These are phyloP conservation scores for Tolypocladium inflatum DNA, from an alignment of 2,329 filamentous ascomycete species.

Conservation along the genomic window DNA sequence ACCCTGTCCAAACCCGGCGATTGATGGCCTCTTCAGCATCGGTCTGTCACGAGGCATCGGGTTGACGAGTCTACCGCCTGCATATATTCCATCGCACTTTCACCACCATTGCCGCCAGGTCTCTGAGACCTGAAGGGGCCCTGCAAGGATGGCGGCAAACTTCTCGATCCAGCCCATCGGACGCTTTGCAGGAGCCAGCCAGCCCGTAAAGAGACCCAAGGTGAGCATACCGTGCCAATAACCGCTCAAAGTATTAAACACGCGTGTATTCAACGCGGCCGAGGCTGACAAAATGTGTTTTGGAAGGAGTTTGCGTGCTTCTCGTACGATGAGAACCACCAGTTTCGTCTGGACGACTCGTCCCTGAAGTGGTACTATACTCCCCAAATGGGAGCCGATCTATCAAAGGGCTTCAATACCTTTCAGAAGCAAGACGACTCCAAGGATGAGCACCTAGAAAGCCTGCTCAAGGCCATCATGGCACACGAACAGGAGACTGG, in stretches of 20 bases:
- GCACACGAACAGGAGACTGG: conserved; percentile 61
- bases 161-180: conserved; percentile 63
- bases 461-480: conserved; percentile 67
- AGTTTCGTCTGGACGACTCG: conserved; percentile 65
- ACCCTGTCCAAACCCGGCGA: not conserved
- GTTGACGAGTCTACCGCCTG: not conserved
- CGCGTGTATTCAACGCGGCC: not conserved
- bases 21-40: not conserved
- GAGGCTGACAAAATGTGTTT: not conserved
- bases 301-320: conserved; percentile 83
- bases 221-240: conserved; percentile 30
- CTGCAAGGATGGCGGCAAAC: conserved; percentile 15
- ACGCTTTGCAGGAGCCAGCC: conserved; percentile 57
- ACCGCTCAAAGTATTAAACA: not conserved
- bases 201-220: conserved; percentile 66
- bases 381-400: conserved; percentile 57
- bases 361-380: conserved; percentile 86
- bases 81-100: not conserved
- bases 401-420: conserved; percentile 71
- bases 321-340: conserved; percentile 80
- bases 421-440: conserved; percentile 79
- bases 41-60: no score
- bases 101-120: not conserved
- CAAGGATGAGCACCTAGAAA: conserved; percentile 79
- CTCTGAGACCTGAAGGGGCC: not conserved